A percentile compares a stretch with the other conserved stretches of the same genome.
Conservation (phyloP, 257 asterid species). For the Solanum tarijense region DNA sequence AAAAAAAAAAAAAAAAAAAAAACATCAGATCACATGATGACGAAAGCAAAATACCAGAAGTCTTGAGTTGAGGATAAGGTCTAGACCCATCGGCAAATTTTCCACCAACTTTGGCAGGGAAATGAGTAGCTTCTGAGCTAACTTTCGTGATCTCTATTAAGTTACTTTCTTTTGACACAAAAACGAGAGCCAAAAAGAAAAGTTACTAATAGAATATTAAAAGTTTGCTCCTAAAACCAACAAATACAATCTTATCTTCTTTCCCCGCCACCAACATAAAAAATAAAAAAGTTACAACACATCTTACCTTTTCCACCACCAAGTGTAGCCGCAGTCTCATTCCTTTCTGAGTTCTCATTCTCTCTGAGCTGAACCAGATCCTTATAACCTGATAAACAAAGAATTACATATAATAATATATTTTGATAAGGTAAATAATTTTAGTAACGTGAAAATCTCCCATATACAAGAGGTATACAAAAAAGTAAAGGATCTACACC, state of each 20-base stretch:
- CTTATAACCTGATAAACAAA: conserved; percentile 21
- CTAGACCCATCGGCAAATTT: conserved; percentile 27
- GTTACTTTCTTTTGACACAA: conserved; percentile 15
- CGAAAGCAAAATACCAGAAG: too few species aligned
- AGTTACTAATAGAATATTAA: not conserved
- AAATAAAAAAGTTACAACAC: not conserved
- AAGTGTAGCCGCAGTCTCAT: conserved; percentile 16
- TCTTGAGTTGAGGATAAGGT: not conserved
- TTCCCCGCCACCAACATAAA: not conserved
- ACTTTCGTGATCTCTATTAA: conserved; percentile 24
- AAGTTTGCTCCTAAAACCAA: not conserved
- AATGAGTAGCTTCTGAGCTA: conserved; percentile 8
- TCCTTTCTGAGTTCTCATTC: conserved; percentile 7
- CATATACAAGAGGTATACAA: not conserved
- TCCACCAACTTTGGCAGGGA: conserved; percentile 20
- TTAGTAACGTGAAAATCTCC: not conserved
- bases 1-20: too few species aligned
- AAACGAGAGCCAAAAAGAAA: not conserved
- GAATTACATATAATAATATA: not conserved
- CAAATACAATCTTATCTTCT: not conserved
- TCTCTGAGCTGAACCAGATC: conserved; percentile 13
- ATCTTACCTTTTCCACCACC: conserved; percentile 16
- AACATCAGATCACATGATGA: too few species aligned
- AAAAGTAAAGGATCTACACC: not conserved
- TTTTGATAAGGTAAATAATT: not conserved